Conservation (phyloP, 352 stramenopile species). For the Pythium apleroticum region DNA sequence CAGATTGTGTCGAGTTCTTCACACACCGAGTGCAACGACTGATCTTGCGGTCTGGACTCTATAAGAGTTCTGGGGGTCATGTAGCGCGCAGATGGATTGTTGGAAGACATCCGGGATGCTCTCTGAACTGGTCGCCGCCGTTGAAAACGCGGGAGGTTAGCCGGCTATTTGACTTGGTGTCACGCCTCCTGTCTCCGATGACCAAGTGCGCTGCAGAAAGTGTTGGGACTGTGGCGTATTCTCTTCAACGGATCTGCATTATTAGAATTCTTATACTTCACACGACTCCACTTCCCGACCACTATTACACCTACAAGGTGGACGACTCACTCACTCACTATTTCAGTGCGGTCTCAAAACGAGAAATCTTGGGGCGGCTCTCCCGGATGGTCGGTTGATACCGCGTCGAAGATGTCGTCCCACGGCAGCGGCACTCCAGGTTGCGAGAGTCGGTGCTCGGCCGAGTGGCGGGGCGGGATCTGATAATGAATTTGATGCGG, state of each 20-base stretch:
- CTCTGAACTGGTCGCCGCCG: background rate
- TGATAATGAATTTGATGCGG: background rate
- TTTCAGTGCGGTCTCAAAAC: constrained; percentile 5
- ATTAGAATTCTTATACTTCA: background rate
- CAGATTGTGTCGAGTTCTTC: background rate
- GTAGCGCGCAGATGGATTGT: background rate
- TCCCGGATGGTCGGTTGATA: background rate
- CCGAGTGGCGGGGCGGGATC: background rate
- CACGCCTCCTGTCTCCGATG: too few relatives aligned
- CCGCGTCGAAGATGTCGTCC: constrained; percentile 23
- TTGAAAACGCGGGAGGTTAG: too few relatives aligned
- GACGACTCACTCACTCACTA: background rate
- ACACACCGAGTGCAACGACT: background rate
- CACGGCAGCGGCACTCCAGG: constrained; percentile 8
- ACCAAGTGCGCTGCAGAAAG: too few relatives aligned
- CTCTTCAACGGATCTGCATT: background rate
- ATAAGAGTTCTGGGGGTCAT: too few relatives aligned
- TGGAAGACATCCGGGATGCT: background rate
- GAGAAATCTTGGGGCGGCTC: constrained; percentile 5
- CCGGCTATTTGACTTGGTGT: background rate
- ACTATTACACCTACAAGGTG: background rate
- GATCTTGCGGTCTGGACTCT: background rate
- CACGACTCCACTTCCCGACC: background rate
- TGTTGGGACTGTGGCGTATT: background rate
- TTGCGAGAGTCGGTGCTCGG: background rate